Base-by-base conservation (phyloP, 371 early-diverging fungal genomes). In the Caulochytrium protostelioides region DNA sequence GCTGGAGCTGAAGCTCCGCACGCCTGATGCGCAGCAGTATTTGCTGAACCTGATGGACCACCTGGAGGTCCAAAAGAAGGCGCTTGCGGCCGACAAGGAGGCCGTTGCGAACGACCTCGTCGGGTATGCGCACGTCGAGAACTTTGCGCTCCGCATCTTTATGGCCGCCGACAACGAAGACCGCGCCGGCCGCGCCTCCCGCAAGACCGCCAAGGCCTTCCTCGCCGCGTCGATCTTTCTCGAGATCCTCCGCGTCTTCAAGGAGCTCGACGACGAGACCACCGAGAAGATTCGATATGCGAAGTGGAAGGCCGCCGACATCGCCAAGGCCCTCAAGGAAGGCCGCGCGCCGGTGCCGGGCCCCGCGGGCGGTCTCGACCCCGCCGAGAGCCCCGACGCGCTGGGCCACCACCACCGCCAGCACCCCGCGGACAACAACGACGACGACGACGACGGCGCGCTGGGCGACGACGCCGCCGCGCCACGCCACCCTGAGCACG, bases 261-360 rank as follows among this genome's bases (percentile, higher is more conserved):
- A 18, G n/a, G 74, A 80, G 3, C 26, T 80, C 26, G 79, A 76
- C 35, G 44, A 61, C 9, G 42, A 79, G 72, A 58, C 74, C 7
- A 59, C 69, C 22, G 78, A 76, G 41, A 95, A 89, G 58, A 80
- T 92, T 39, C 79, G 74, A 38, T 92, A 95, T 52, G 68, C 94
- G 1, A 90, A 91, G 47, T 95, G 80, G 78, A 77, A 86, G 34
- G 91, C 91, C 2, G 67, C 81, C 0, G 85, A 89, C 43, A 90
- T 95, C 21, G 59, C 79, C 37, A 89, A 83, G 45, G 84, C 90
- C 1, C 43, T 85, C 15, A 63, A 76, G n/a, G 87, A 86, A 48
- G 94, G 89, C 4, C 63, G 79, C 15, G 42, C 33, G 6, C 84
- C 89, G 10, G 50, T 41, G 7, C 57, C 73, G 16, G 78, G 75